phyloP scores from a whole-genome alignment of 306 rosid species.

The Sesbania bispinosa region DNA sequence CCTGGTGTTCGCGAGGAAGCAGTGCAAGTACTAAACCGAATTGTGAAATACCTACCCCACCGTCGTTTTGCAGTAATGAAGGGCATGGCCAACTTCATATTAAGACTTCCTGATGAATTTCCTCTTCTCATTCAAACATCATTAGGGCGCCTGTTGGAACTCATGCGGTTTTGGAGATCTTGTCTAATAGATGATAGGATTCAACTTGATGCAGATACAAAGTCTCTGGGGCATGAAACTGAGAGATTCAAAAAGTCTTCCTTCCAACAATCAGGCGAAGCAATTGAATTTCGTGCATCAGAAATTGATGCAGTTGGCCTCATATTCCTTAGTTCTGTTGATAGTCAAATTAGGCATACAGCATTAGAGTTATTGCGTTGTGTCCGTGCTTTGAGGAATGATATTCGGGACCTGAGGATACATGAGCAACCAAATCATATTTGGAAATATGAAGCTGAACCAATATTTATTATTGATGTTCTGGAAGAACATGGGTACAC shows the following conservation, averaged over 20 bases:
- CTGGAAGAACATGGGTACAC: slow-evolving; percentile 95
- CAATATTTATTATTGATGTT: slow-evolving; percentile 92
- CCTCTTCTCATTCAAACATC: slow-evolving; percentile 99
- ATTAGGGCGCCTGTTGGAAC: slow-evolving; percentile 91
- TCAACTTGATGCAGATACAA: slow-evolving; percentile 57
- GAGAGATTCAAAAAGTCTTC: slow-evolving; percentile 70
- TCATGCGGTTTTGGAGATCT: slow-evolving; percentile 97
- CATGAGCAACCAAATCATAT: slow-evolving; percentile 61
- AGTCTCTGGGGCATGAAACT: slow-evolving; percentile 51
- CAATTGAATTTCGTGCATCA: slow-evolving; percentile 82
- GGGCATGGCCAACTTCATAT: slow-evolving; percentile 94
- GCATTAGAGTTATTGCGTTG: slow-evolving; percentile 93
- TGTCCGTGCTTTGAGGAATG: slow-evolving; percentile 96
- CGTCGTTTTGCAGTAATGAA: slow-evolving; percentile 97
- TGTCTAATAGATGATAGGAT: slow-evolving; percentile 85
- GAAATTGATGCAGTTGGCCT: slow-evolving; percentile 98
- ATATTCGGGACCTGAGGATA: slow-evolving; percentile 65
- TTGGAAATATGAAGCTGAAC: slow-evolving; percentile 83
- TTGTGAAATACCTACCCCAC: slow-evolving; percentile 86
- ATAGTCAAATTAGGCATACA: slow-evolving; percentile 93
- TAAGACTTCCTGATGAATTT: slow-evolving; percentile 94
- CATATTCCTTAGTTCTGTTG: slow-evolving; percentile 95
- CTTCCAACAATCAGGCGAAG: slow-evolving; percentile 69
- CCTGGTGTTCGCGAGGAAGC: slow-evolving; percentile 99
- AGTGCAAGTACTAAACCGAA: slow-evolving; percentile 89